These are phyloP conservation scores for Phytophthora sp. DNA, from an alignment of 352 stramenopile genomes.

Conservation along the genomic window DNA sequence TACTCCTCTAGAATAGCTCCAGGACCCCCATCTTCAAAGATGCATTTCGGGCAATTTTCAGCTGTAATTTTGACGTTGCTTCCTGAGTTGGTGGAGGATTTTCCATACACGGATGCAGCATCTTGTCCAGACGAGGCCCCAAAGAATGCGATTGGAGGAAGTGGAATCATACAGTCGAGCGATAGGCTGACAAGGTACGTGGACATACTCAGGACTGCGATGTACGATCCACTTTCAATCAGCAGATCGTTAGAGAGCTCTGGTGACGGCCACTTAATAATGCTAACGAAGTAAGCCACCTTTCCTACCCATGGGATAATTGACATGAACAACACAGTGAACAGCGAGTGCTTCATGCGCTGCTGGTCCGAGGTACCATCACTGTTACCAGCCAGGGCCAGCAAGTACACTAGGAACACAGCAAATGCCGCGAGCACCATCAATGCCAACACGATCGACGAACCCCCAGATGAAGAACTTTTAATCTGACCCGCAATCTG, in stretches of 20 bases:
- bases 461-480: constrained; percentile 26
- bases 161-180: constrained; percentile 65
- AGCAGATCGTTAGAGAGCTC: constrained; percentile 53
- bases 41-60: constrained; percentile 81
- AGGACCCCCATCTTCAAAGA: constrained; percentile 81
- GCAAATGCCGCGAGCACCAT: constrained; percentile 51
- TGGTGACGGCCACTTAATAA: constrained; percentile 47
- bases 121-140: constrained; percentile 57
- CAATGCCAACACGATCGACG: constrained; percentile 54
- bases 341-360: constrained; percentile 63
- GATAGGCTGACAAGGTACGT: constrained; percentile 54
- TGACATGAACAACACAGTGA: constrained; percentile 58
- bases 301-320: constrained; percentile 71
- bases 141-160: constrained; percentile 81
- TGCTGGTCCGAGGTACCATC: constrained; percentile 53
- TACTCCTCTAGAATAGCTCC: constrained; percentile 80
- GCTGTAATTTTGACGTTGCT: constrained; percentile 55
- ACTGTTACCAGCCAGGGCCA: constrained; percentile 48
- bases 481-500: constrained; percentile 47
- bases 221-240: constrained; percentile 43
- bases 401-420: constrained; percentile 54
- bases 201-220: constrained; percentile 46
- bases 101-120: constrained; percentile 44
- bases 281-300: constrained; percentile 57
- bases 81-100: constrained; percentile 21